Evolutionary conservation across 2,329 filamentous ascomycete genomes (phyloP).

Genomic region (Verticillium nonalfalfae): DNA sequence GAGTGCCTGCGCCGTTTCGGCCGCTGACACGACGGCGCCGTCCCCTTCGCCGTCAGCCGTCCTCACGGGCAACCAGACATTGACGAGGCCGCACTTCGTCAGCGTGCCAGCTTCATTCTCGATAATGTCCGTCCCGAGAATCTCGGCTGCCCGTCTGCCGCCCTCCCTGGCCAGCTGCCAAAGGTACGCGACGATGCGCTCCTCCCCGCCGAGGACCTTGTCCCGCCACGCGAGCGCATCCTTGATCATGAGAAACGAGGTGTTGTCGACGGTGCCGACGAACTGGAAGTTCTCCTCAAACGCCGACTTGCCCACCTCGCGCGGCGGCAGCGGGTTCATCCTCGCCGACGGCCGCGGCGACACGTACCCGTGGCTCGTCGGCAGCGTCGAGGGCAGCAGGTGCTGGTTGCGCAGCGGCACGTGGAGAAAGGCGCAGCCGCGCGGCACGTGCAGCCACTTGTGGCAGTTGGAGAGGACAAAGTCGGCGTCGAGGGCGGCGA

Average conservation of each 20-base stretch:
- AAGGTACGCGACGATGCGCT: slow-evolving; percentile 58
- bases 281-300: slow-evolving; percentile 73
- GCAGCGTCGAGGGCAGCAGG: slow-evolving; percentile 66
- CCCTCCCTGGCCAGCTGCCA: slow-evolving; percentile 57
- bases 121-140: slow-evolving; percentile 64
- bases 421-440: slow-evolving; percentile 75
- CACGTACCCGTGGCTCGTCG: slow-evolving; percentile 74
- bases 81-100: slow-evolving; percentile 63
- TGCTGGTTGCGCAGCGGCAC: slow-evolving; percentile 71
- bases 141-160: slow-evolving; percentile 51
- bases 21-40: slow-evolving; percentile 4
- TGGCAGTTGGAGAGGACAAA: slow-evolving; percentile 86
- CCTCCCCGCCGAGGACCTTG: slow-evolving; percentile 67
- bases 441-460: slow-evolving; percentile 83
- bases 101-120: slow-evolving; percentile 59
- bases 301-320: slow-evolving; percentile 35
- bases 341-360: slow-evolving; percentile 25
- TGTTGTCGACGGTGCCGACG: slow-evolving; percentile 67
- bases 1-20: slow-evolving; percentile 29
- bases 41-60: neutral
- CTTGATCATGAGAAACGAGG: slow-evolving; percentile 65
- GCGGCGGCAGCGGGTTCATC: slow-evolving; percentile 32
- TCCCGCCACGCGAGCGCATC: slow-evolving; percentile 66
- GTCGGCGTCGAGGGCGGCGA: slow-evolving; percentile 64
- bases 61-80: slow-evolving; percentile 64